A percentile compares a stretch with the other conserved stretches of the same genome.
Evolutionary conservation across 306 rosid species (phyloP).

Genomic region (Geum urbanum): DNA sequence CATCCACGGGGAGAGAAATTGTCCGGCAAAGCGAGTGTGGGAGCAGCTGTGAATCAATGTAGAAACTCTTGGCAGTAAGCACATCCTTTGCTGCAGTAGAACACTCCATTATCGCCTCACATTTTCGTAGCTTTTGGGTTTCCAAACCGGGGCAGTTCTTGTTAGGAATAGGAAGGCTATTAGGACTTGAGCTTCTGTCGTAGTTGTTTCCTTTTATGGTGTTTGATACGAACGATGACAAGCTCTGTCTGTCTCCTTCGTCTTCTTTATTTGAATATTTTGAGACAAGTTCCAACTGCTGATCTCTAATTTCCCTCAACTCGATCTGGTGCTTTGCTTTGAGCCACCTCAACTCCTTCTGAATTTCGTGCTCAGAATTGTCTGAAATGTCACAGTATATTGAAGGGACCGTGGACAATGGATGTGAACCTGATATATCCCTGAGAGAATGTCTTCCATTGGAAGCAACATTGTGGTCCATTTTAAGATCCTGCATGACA

Average conservation of each 20-base stretch:
- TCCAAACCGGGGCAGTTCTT: slow-evolving; percentile 46
- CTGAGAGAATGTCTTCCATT: slow-evolving; percentile 25
- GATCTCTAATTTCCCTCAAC: slow-evolving; percentile 47
- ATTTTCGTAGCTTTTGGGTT: slow-evolving; percentile 42
- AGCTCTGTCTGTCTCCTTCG: slow-evolving; percentile 26
- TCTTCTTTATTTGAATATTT: slow-evolving; percentile 33
- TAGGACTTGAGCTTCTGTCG: slow-evolving; percentile 24
- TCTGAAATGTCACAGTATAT: slow-evolving; percentile 31
- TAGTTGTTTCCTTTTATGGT: slow-evolving; percentile 22
- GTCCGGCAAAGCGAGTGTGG: slow-evolving; percentile 59
- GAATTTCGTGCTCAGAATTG: slow-evolving; percentile 38
- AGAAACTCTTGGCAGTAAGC: slow-evolving; percentile 31
- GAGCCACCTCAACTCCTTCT: slow-evolving; percentile 67
- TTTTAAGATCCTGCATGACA: slow-evolving; percentile 19
- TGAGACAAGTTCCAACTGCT: slow-evolving; percentile 36
- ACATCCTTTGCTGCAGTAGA: slow-evolving; percentile 25
- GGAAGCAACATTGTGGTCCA: slow-evolving; percentile 28
- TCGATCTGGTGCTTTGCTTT: slow-evolving; percentile 71
- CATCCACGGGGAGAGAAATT: slow-evolving; percentile 78
- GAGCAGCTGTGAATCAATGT: slow-evolving; percentile 40
- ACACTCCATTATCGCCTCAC: slow-evolving; percentile 34
- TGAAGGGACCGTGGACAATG: slow-evolving; percentile 33
- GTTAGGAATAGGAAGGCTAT: slow-evolving; percentile 24
- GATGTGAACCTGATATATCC: slow-evolving; percentile 39
- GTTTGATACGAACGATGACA: slow-evolving; percentile 31